These are phyloP conservation scores for Thecaphora thlaspeos DNA, from an alignment of 1,284 basidiomycete species.

Conservation along the genomic window DNA sequence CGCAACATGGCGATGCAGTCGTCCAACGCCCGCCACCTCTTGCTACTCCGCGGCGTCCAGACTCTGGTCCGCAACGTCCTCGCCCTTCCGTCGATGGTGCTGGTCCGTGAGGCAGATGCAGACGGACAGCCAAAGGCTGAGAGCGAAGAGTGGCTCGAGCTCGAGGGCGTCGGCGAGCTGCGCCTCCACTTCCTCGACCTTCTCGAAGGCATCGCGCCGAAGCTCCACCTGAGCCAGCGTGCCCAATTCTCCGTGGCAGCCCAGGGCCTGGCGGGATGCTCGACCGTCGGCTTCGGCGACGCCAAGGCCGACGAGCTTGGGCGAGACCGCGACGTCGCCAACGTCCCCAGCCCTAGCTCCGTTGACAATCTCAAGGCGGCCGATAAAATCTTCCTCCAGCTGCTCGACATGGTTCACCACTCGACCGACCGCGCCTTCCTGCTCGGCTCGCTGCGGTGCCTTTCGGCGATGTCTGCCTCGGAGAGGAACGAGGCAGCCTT, in stretches of 20 bases:
- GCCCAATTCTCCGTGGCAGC: slow-evolving; percentile 6
- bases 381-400: slow-evolving; percentile 40
- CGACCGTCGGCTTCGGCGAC: background rate
- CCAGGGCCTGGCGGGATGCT: background rate
- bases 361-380: background rate
- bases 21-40: slow-evolving; percentile 27
- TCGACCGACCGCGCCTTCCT: slow-evolving; percentile 49
- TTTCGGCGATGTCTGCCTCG: slow-evolving; percentile 35
- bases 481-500: slow-evolving; percentile 45
- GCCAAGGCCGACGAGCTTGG: background rate
- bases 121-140: background rate
- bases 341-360: background rate
- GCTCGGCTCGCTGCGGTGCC: slow-evolving; percentile 43
- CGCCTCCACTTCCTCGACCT: slow-evolving; percentile 51
- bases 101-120: background rate
- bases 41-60: slow-evolving; percentile 17
- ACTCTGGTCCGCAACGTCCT: slow-evolving; percentile 33
- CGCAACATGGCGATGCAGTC: slow-evolving; percentile 35
- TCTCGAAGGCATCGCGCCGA: slow-evolving; percentile 37
- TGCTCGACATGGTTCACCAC: slow-evolving; percentile 34
- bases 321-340: too few species aligned
- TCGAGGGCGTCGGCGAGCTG: slow-evolving; percentile 45
- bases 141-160: slow-evolving; percentile 33
- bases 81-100: slow-evolving; percentile 8
- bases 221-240: slow-evolving; percentile 29